Conservation (phyloP, 148 eudicot genomes). For the Camellia granthamiana region DNA sequence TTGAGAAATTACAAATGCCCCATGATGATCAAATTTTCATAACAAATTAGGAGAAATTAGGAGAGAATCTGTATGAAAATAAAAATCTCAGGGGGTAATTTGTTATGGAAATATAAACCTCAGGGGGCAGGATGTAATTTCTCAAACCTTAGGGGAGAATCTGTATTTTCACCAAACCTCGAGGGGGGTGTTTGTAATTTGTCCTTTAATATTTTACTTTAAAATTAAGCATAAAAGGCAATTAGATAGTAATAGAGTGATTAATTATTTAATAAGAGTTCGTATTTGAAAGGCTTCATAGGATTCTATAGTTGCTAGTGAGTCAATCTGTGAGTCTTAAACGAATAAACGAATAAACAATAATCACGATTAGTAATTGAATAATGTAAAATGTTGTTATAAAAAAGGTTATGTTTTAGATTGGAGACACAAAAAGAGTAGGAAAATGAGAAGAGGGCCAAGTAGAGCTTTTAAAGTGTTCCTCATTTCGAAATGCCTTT, state of each 20-base stretch:
- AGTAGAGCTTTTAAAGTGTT: not conserved
- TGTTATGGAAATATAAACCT: too few species aligned
- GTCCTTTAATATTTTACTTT: too few species aligned
- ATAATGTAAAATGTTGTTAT: not conserved
- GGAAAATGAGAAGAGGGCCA: not conserved
- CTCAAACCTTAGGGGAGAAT: too few species aligned
- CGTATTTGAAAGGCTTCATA: not conserved
- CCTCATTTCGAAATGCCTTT: conserved; percentile 17
- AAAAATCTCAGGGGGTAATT: too few species aligned
- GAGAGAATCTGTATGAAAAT: too few species aligned
- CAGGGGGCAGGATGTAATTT: too few species aligned
- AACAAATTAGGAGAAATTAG: too few species aligned
- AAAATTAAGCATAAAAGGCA: not conserved
- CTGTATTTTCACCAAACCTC: too few species aligned
- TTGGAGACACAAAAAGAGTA: not conserved
- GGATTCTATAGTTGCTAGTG: not conserved
- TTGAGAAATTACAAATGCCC: too few species aligned
- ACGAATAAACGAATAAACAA: not conserved
- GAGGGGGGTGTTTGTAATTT: too few species aligned
- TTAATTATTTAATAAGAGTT: not conserved
- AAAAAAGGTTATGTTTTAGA: not conserved
- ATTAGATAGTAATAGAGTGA: not conserved
- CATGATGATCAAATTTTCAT: too few species aligned
- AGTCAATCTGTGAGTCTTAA: not conserved
- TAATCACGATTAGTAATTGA: not conserved